Percentiles rank a stretch among this genome's conserved stretches.
phyloP scores from a whole-genome alignment of 495 filamentous ascomycete species.

The Penicillium manginii region DNA sequence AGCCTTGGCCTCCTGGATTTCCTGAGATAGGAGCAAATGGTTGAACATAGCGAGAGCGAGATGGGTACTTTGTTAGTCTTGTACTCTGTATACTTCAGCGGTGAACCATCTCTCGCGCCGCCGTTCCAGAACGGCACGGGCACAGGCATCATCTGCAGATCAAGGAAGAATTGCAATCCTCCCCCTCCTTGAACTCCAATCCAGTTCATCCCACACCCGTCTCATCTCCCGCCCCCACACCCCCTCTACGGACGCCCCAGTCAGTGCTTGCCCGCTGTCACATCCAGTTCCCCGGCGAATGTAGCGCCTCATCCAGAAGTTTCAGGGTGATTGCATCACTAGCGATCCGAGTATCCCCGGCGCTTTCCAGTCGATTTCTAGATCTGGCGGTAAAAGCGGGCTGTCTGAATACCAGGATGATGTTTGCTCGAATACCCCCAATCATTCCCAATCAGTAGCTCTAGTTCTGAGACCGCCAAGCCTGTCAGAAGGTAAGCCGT shows the following conservation, averaged over 20 bases:
- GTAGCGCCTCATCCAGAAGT: slow-evolving; percentile 21
- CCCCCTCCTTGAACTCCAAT: slow-evolving; percentile 3
- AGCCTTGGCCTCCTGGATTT: background rate
- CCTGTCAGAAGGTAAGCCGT: background rate
- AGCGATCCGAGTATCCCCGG: slow-evolving; percentile 26
- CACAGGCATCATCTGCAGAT: slow-evolving; percentile 6
- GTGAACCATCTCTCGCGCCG: slow-evolving; percentile 7
- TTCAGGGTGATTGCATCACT: slow-evolving; percentile 32
- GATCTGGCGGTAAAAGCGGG: slow-evolving; percentile 22
- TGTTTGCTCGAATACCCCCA: background rate
- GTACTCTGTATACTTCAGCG: slow-evolving; percentile 2
- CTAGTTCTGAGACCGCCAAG: slow-evolving; percentile 1
- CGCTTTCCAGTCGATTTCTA: slow-evolving; percentile 7
- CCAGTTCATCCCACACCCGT: slow-evolving; percentile 1
- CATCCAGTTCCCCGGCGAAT: slow-evolving; percentile 16
- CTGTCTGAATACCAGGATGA: background rate
- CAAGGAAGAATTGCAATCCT: slow-evolving; percentile 9
- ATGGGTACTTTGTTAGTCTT: background rate
- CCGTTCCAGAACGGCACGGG: background rate
- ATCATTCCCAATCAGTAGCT: background rate
- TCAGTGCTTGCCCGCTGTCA: slow-evolving; percentile 28
- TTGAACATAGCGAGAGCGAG: background rate
- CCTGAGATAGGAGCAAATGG: background rate
- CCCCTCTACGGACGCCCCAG: slow-evolving; percentile 6
- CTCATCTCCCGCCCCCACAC: slow-evolving; percentile 11